These are phyloP conservation scores for Candida anglica DNA, from an alignment of 805 yeast species.

Conservation along the genomic window DNA sequence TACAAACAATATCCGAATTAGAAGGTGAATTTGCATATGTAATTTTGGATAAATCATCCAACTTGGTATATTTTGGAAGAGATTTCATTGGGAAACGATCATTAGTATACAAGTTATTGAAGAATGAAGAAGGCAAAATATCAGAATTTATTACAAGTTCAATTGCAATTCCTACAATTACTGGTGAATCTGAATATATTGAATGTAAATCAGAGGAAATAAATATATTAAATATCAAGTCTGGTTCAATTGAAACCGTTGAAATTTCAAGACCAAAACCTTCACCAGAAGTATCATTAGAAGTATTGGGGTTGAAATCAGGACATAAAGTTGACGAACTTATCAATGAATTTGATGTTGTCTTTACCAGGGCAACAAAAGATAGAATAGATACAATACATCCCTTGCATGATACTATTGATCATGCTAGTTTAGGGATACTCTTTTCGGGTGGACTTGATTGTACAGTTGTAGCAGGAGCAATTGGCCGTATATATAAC, in stretches of 20 bases:
- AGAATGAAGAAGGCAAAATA: no score
- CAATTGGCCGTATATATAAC: constrained; percentile 24
- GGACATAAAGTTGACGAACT: no score
- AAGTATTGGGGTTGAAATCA: constrained; percentile 4
- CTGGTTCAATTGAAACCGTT: constrained; percentile 1
- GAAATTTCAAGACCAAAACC: background rate
- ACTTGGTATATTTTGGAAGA: constrained; percentile 68
- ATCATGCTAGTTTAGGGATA: constrained; percentile 45
- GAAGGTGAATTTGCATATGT: constrained; percentile 84
- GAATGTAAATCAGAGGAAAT: constrained; percentile 58
- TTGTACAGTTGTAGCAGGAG: constrained; percentile 74
- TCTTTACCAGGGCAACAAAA: constrained; percentile 36
- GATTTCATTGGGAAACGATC: constrained; percentile 83
- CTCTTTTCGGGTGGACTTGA: constrained; percentile 95
- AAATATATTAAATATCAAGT: constrained; percentile 35
- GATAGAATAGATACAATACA: constrained; percentile 57
- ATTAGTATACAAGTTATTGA: constrained; percentile 50
- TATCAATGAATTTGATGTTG: constrained; percentile 15
- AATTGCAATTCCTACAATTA: background rate
- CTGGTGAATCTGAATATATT: background rate
- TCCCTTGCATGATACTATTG: constrained; percentile 42
- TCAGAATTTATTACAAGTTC: constrained; percentile 32
- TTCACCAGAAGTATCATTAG: background rate
- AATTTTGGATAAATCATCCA: constrained; percentile 39
- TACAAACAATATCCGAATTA: constrained; percentile 38